phyloP scores from a whole-genome alignment of 306 rosid genomes.

The Psophocarpus tetragonolobus region DNA sequence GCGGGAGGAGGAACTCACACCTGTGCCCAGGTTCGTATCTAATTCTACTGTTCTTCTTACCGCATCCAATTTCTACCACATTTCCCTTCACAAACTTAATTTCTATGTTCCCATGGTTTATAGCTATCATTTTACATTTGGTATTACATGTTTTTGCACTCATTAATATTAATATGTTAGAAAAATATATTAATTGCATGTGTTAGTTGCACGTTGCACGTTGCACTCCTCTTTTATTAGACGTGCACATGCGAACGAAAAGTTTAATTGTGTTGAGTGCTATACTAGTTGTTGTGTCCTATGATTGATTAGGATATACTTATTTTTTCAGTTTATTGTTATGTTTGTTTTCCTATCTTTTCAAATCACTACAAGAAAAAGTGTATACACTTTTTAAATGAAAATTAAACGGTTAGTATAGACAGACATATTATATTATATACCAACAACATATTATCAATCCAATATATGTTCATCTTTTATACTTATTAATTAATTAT shows the following conservation, averaged over 20 bases:
- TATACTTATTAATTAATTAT: not conserved
- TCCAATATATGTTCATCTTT: not conserved
- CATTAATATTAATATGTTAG: not conserved
- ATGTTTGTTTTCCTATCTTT: not conserved
- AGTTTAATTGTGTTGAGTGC: not conserved
- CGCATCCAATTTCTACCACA: not conserved
- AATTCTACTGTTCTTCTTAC: not conserved
- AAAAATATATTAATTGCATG: not conserved
- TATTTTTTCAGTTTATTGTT: too few relatives aligned
- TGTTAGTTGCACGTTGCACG: not conserved
- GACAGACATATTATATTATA: not conserved
- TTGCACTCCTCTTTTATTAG: not conserved
- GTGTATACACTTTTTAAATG: not conserved
- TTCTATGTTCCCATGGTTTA: not conserved
- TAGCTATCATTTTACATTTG: not conserved
- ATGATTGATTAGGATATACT: not conserved
- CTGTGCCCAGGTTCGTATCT: constrained; percentile 38
- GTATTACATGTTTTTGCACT: not conserved
- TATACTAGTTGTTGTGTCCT: not conserved
- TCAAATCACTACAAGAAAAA: not conserved
- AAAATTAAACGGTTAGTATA: not conserved
- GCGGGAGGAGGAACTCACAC: constrained; percentile 55
- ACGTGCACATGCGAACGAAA: not conserved
- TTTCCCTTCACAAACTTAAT: not conserved
- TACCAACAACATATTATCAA: not conserved